Evolutionary conservation across 1,284 basidiomycete genomes (phyloP).

Genomic region (Pisolithus thermaeus): DNA sequence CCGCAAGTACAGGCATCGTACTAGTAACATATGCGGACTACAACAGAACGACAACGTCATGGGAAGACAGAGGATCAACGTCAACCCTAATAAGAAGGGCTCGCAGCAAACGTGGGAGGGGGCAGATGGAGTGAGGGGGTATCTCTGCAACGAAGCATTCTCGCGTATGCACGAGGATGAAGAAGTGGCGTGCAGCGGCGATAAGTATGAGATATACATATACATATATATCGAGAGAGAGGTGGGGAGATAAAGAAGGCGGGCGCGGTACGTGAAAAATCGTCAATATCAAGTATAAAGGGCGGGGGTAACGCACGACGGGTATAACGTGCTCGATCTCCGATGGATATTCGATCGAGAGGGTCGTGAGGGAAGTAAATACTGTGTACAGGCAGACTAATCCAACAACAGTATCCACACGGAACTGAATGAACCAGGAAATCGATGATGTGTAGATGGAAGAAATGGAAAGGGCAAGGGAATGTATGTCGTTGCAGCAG

Average conservation of each 20-base stretch:
- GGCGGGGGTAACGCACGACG: slow-evolving; percentile 1
- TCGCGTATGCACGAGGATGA: too few species aligned
- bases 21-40: too few species aligned
- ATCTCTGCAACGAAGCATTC: too few species aligned
- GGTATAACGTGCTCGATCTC: not conserved
- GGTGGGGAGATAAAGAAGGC: not conserved
- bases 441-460: not conserved
- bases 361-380: not conserved
- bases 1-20: too few species aligned
- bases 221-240: not conserved
- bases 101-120: too few species aligned
- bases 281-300: not conserved
- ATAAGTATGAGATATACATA: not conserved
- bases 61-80: too few species aligned
- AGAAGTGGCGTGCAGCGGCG: too few species aligned
- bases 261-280: not conserved
- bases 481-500: not conserved
- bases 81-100: too few species aligned
- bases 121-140: too few species aligned
- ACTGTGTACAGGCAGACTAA: slow-evolving; percentile 2
- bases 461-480: not conserved
- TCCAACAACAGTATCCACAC: slow-evolving; percentile 9
- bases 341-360: not conserved
- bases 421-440: not conserved
- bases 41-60: too few species aligned